These are phyloP conservation scores for Eleusine coracana DNA, from an alignment of 176 grass and related monocot species.

Conservation along the genomic window DNA sequence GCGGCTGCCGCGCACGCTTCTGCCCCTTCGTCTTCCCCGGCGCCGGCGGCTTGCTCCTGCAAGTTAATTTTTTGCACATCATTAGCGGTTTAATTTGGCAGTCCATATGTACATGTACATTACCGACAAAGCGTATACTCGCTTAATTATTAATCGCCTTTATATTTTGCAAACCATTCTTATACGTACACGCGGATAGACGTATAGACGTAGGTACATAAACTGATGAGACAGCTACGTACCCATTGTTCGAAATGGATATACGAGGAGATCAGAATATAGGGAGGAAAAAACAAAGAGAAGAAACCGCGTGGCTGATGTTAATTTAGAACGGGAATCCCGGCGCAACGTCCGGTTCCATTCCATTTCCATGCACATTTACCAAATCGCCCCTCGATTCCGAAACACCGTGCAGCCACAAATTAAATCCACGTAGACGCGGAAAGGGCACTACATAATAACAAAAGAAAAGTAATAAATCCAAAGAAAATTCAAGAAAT, in stretches of 20 bases:
- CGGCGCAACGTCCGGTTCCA: conserved; percentile 30
- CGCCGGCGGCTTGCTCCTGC: conserved; percentile 45
- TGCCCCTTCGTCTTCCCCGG: conserved; percentile 46
- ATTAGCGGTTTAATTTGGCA: neutral
- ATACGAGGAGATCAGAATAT: neutral
- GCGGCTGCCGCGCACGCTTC: conserved; percentile 66
- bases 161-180: too few relatives aligned
- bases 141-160: too few relatives aligned
- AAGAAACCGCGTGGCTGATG: conserved; percentile 16
- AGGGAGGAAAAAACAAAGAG: neutral
- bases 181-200: neutral
- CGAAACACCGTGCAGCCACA: neutral
- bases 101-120: neutral
- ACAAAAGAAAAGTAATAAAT: neutral
- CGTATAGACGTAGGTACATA: neutral
- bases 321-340: conserved; percentile 32
- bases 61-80: neutral
- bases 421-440: neutral
- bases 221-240: neutral
- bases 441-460: neutral
- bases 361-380: neutral
- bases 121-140: neutral
- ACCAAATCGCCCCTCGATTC: conserved; percentile 2
- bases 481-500: neutral
- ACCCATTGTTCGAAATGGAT: neutral